Conservation (phyloP, 176 grass and related monocot species). For the Metroxylon sagu region DNA sequence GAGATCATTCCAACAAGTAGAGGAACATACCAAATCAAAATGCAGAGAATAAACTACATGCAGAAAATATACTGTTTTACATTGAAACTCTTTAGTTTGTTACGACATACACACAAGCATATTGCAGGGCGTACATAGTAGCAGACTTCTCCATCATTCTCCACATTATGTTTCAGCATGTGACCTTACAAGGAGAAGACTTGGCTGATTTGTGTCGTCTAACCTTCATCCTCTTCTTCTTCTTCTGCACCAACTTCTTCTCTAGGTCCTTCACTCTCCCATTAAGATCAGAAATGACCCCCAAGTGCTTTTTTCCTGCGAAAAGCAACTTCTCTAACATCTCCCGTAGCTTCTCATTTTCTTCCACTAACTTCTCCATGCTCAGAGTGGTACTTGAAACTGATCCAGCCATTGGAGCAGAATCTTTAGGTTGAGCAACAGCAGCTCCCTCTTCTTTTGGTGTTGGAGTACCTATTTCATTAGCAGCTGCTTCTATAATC, state of each 20-base stretch:
- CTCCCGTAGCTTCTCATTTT: constrained; percentile 56
- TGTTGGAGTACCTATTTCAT: no score
- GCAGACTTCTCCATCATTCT: no score
- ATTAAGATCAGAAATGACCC: constrained; percentile 40
- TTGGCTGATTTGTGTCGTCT: constrained; percentile 21
- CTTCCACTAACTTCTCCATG: constrained; percentile 27
- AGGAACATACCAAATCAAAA: no score
- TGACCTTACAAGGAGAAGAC: constrained; percentile 2
- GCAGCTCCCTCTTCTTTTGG: not conserved
- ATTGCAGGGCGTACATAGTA: no score
- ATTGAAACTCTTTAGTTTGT: no score
- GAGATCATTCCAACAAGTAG: no score
- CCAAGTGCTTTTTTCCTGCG: constrained; percentile 39
- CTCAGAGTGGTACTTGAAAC: not conserved
- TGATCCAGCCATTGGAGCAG: not conserved
- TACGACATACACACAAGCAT: no score
- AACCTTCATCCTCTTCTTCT: constrained; percentile 30
- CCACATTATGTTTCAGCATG: not conserved
- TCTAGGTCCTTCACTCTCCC: constrained; percentile 59
- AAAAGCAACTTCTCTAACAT: constrained; percentile 51
- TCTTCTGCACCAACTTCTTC: constrained; percentile 38
- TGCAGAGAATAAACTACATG: no score
- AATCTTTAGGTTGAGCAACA: no score
- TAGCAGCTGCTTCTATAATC: no score
- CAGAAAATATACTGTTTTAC: no score